Evolutionary conservation across 306 rosid genomes (phyloP), one percentile per base, ranked within the genome.

Genomic region (Prunus campanulata): DNA sequence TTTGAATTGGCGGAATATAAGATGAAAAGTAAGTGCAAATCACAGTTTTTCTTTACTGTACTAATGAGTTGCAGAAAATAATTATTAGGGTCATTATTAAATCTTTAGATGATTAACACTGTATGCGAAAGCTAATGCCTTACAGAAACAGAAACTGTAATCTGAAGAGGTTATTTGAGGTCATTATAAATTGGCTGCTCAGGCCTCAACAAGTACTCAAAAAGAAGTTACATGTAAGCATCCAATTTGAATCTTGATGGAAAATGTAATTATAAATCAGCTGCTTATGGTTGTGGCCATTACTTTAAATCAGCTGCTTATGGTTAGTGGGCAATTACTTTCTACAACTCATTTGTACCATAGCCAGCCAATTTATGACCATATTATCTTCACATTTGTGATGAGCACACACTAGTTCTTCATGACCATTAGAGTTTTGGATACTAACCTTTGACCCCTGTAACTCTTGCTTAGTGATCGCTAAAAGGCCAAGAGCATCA

Each of bases 401-500:
- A 72, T 47, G 48, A 46, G 35, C 27, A 78, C 49, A 19, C 63
- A 68, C 16, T 24, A 65, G 67, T 68, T 3, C 29, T 82, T 30
- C 15, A 61, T 71, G 69, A 72, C 19, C 52, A 74, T 13, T 27
- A 47, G 32, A 30, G 79, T 72, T 46, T 59, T 68, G 60, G 15
- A 57, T 20, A 64, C 89, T 80, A 69, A 93, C 96, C 97, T 62
- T 83, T 42, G 35, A 83, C 35, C 63, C 84, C 47, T 74, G 82
- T 76, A 90, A 71, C 66, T 89, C 91, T 76, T 84, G 87, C 90
- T 78, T 75, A 7, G 80, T 74, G 46, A 87, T 81, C 85, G 87
- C 96, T 84, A 91, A 74, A 49, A 74, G 81, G 68, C 92, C 91
- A 65, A 93, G 86, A 54, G 90, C 82, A 65, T 78, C 85, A 72